phyloP scores from a whole-genome alignment of 164 flowering plant genomes.

The Aristolochia contorta region DNA sequence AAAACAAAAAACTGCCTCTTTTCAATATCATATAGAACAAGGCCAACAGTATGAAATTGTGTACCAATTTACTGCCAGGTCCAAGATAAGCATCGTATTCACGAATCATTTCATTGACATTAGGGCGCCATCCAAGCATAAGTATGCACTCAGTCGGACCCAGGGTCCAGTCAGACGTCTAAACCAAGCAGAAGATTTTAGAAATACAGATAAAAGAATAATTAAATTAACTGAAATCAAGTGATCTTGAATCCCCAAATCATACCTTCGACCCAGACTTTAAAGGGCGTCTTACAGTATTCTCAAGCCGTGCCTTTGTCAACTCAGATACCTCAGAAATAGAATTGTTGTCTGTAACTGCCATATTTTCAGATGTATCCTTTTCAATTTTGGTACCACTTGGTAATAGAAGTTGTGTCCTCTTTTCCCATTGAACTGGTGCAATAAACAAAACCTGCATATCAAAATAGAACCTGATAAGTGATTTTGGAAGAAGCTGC shows the following conservation, averaged over 20 bases:
- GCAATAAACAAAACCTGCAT: constrained; percentile 70
- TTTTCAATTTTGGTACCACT: constrained; percentile 25
- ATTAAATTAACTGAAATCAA: too few relatives aligned
- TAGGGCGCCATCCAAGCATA: constrained; percentile 94
- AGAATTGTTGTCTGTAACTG: constrained; percentile 18
- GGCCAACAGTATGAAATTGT: background rate
- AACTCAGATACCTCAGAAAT: constrained; percentile 16
- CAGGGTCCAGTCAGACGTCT: constrained; percentile 63
- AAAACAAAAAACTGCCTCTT: too few relatives aligned
- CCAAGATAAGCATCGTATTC: constrained; percentile 98
- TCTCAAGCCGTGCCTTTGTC: constrained; percentile 34
- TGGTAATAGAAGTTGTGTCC: constrained; percentile 26
- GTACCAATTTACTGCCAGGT: constrained; percentile 86
- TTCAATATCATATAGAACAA: too few relatives aligned
- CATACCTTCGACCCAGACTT: constrained; percentile 70
- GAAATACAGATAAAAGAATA: too few relatives aligned
- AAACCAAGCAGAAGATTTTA: constrained; percentile 7
- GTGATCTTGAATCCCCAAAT: too few relatives aligned
- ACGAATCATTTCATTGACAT: constrained; percentile 79
- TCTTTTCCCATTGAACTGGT: constrained; percentile 46
- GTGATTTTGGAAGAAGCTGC: too few relatives aligned
- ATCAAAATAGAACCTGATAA: background rate
- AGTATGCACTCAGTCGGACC: constrained; percentile 89
- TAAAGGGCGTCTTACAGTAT: constrained; percentile 45
- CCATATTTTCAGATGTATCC: constrained; percentile 11